phyloP scores from a whole-genome alignment of 148 eudicot genomes.

The Amaranthus palmeri region DNA sequence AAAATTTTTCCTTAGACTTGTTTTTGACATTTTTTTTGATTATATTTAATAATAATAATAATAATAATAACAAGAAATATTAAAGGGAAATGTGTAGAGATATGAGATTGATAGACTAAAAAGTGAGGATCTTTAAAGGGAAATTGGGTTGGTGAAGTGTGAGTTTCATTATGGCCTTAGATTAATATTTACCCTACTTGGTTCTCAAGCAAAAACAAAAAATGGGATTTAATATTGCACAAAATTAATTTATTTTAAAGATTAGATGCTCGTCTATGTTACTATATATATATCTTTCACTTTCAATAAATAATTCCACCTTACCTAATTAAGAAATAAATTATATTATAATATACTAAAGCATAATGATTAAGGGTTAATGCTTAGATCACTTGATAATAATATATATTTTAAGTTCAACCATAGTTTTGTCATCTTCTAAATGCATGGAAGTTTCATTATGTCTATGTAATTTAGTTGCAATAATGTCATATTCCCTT shows the following conservation, averaged over 20 bases:
- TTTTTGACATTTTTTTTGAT: conserved; percentile 46
- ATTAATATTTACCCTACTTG: conserved; percentile 27
- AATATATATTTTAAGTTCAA: neutral
- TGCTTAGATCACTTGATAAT: conserved; percentile 2
- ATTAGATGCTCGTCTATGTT: conserved; percentile 7
- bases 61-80: conserved; percentile 1
- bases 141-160: conserved; percentile 55
- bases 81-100: conserved; percentile 11
- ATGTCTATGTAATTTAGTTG: neutral
- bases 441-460: conserved; percentile 2
- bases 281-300: conserved; percentile 5
- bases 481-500: neutral
- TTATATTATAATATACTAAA: neutral
- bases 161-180: conserved; percentile 31
- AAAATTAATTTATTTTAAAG: neutral
- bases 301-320: conserved; percentile 5
- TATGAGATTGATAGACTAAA: conserved; percentile 28
- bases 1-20: conserved; percentile 41
- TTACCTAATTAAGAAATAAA: neutral
- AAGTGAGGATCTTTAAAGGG: conserved; percentile 24
- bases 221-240: neutral
- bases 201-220: conserved; percentile 33
- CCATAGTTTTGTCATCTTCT: neutral
- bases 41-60: neutral
- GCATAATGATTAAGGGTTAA: neutral